Evolutionary conservation across 495 filamentous ascomycete genomes (phyloP).

Genomic region (Barbatosphaeria neglecta): DNA sequence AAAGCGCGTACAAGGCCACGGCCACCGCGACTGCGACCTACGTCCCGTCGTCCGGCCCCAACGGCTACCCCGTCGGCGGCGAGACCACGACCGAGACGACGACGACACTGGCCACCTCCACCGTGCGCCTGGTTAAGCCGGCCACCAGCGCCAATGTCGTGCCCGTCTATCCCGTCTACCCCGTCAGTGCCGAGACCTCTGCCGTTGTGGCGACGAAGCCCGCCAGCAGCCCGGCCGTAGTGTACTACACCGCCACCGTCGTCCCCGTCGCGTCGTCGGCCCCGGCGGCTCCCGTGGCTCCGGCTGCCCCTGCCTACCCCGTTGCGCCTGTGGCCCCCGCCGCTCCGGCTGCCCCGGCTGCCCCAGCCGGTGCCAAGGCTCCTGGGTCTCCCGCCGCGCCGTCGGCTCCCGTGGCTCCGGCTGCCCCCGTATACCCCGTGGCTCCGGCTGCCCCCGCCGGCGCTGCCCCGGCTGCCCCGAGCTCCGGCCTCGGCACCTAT

Average conservation of each 20-base stretch:
- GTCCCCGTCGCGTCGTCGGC: conserved; percentile 5
- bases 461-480: not conserved
- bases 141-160: conserved; percentile 3
- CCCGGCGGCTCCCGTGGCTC: not conserved
- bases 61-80: conserved; percentile 24
- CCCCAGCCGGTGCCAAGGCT: conserved; percentile 4
- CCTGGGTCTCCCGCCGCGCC: conserved; percentile 6
- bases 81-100: conserved; percentile 4
- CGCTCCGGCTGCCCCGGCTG: not conserved
- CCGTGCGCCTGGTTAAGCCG: conserved; percentile 6
- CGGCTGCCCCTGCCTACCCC: conserved; percentile 4
- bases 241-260: conserved; percentile 10
- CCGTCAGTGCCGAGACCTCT: not conserved
- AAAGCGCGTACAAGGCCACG: conserved; percentile 1
- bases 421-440: conserved; percentile 8
- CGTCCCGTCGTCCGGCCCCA: not conserved
- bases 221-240: not conserved
- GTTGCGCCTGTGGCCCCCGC: conserved; percentile 10
- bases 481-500: not conserved
- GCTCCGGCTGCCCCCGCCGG: conserved; percentile 8
- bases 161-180: not conserved
- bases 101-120: conserved; percentile 1
- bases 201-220: conserved; percentile 5
- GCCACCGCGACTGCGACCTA: not conserved
- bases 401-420: not conserved